Conservation (phyloP, 2,329 filamentous ascomycete species). For the Zymoseptoria brevis region DNA sequence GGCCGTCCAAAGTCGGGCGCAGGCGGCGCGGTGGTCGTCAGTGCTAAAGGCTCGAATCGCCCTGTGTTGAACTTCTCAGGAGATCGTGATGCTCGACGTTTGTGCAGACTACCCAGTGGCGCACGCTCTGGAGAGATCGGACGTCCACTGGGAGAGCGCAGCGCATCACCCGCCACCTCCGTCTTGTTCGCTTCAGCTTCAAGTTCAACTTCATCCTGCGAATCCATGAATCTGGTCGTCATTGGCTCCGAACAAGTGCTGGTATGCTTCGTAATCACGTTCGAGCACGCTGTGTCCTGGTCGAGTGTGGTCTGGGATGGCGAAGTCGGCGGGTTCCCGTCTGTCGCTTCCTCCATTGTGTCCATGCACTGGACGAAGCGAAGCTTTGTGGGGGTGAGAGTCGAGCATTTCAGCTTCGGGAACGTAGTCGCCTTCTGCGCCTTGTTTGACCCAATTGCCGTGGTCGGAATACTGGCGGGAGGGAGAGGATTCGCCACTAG, state of each 20-base stretch:
- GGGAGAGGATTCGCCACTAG: neutral
- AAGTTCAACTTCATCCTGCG: conserved; percentile 3
- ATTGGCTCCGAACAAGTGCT: conserved; percentile 14
- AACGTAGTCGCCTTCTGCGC: conserved; percentile 9
- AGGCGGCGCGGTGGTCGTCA: conserved; percentile 8
- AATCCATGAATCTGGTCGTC: conserved; percentile 11
- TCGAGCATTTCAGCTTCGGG: conserved; percentile 8
- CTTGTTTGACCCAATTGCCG: conserved; percentile 5
- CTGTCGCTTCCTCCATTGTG: neutral
- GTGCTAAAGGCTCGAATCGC: conserved; percentile 19
- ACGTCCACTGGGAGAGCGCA: neutral
- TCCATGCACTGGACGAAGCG: conserved; percentile 8
- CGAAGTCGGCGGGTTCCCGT: conserved; percentile 13
- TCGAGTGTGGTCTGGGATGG: conserved; percentile 9
- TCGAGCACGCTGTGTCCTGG: conserved; percentile 10
- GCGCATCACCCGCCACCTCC: neutral
- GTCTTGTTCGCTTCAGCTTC: neutral
- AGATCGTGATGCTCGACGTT: conserved; percentile 20
- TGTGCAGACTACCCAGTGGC: conserved; percentile 15
- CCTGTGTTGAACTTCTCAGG: conserved; percentile 23
- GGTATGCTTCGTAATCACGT: conserved; percentile 8
- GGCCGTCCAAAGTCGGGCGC: conserved; percentile 2
- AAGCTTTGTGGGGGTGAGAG: conserved; percentile 4
- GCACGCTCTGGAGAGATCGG: neutral
- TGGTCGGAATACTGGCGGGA: neutral